A percentile compares a stretch with the other conserved stretches of the same genome.
phyloP scores from a whole-genome alignment of 2,329 filamentous ascomycete genomes.

The Tolypocladium ophioglossoides region DNA sequence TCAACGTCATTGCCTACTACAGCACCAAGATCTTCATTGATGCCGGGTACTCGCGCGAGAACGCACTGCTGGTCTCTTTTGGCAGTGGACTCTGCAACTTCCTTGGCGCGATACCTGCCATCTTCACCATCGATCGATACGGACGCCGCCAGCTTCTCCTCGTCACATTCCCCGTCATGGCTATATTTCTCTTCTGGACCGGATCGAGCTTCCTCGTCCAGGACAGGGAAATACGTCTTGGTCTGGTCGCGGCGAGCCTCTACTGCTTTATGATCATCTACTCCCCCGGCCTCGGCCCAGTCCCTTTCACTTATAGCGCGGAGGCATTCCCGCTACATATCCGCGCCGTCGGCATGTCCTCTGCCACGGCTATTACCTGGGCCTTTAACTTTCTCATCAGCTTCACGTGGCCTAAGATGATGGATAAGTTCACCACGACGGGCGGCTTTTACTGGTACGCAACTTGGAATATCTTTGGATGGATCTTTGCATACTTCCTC shows the following conservation, averaged over 20 bases:
- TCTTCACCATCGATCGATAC: constrained; percentile 49
- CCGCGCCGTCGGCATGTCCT: constrained; percentile 43
- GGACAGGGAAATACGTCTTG: constrained; percentile 13
- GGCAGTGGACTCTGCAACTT: constrained; percentile 49
- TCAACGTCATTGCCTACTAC: constrained; percentile 49
- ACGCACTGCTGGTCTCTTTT: constrained; percentile 42
- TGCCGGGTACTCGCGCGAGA: constrained; percentile 27
- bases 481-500: constrained; percentile 21
- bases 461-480: constrained; percentile 23
- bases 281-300: constrained; percentile 43
- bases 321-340: constrained; percentile 49
- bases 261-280: constrained; percentile 31
- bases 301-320: constrained; percentile 49
- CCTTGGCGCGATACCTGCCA: constrained; percentile 45
- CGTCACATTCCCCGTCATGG: constrained; percentile 48
- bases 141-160: constrained; percentile 44
- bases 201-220: constrained; percentile 38
- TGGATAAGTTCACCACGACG: constrained; percentile 12
- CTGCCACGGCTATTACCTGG: constrained; percentile 30
- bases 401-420: constrained; percentile 20
- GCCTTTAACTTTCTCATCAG: constrained; percentile 28
- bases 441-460: constrained; percentile 30
- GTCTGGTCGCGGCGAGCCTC: constrained; percentile 23
- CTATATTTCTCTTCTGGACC: constrained; percentile 41
- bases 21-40: constrained; percentile 31